These are phyloP conservation scores for Cryptococcus deneoformans DNA, from an alignment of 1,284 basidiomycete species.

Conservation along the genomic window DNA sequence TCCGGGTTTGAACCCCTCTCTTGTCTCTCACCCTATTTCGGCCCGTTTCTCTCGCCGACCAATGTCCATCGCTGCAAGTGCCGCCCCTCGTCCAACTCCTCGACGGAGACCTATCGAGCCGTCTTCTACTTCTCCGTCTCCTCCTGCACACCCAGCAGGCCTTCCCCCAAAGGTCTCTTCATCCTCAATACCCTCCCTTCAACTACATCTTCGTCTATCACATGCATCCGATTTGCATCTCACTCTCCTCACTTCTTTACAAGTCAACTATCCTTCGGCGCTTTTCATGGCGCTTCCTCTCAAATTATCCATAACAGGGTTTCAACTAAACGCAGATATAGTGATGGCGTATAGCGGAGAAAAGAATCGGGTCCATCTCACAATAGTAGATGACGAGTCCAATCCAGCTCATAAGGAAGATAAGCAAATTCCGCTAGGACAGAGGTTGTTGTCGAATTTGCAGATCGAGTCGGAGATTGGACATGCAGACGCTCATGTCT, in stretches of 20 bases:
- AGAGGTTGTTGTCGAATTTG: constrained; percentile 83
- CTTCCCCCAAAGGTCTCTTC: constrained; percentile 18
- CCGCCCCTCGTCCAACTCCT: neutral
- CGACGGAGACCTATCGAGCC: neutral
- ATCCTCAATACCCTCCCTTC: constrained; percentile 45
- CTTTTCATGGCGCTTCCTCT: constrained; percentile 97
- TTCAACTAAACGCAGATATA: constrained; percentile 81
- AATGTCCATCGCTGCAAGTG: neutral
- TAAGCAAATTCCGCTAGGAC: constrained; percentile 58
- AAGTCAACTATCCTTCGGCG: constrained; percentile 93
- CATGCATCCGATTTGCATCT: constrained; percentile 52
- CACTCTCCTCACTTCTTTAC: constrained; percentile 81
- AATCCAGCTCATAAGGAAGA: neutral
- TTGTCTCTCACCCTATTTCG: constrained; percentile 7
- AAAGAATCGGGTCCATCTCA: constrained; percentile 73
- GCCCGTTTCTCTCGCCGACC: neutral
- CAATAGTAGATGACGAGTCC: constrained; percentile 68
- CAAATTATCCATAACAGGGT: constrained; percentile 81
- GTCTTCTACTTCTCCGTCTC: constrained; percentile 26
- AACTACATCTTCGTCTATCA: constrained; percentile 50
- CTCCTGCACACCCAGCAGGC: constrained; percentile 28
- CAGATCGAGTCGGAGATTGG: constrained; percentile 97
- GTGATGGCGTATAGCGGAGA: constrained; percentile 88
- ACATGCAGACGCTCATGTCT: constrained; percentile 89
- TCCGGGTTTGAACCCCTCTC: constrained; percentile 6